Conservation (phyloP, 2,329 filamentous ascomycete genomes). For the Cercospora brassicicola region DNA sequence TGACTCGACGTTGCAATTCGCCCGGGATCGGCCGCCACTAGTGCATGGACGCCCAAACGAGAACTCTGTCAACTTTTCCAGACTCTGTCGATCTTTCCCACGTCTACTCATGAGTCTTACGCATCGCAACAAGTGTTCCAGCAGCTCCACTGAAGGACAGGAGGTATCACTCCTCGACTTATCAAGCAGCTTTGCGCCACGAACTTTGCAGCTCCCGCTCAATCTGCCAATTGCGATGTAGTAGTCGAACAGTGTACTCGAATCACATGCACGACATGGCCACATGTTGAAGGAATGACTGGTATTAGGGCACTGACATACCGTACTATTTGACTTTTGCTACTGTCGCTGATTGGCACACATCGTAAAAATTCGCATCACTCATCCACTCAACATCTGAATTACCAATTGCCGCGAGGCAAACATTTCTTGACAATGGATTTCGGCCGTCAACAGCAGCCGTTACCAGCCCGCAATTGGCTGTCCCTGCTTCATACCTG, state of each 20-base stretch:
- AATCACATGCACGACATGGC: not conserved
- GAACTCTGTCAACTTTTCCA: not conserved
- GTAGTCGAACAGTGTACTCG: not conserved
- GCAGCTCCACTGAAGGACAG: not conserved
- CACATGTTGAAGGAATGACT: not conserved
- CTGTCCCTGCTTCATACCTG: not conserved
- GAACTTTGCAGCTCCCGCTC: not conserved
- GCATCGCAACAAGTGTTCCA: not conserved
- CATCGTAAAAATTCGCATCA: not conserved
- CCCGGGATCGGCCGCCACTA: not conserved
- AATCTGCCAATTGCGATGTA: not conserved
- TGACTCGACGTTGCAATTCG: not conserved
- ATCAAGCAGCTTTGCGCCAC: not conserved
- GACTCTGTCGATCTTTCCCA: not conserved
- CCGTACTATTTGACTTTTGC: not conserved
- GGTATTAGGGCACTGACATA: not conserved
- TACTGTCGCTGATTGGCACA: not conserved
- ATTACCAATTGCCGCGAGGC: not conserved
- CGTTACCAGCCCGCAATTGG: conserved; percentile 12
- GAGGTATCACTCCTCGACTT: not conserved
- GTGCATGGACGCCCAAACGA: not conserved
- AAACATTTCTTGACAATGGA: not conserved
- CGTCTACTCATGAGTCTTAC: not conserved
- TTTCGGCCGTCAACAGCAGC: not conserved
- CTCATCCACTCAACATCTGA: not conserved